Base-by-base conservation (phyloP, 352 stramenopile species). In the Globisporangium mamillatum region DNA sequence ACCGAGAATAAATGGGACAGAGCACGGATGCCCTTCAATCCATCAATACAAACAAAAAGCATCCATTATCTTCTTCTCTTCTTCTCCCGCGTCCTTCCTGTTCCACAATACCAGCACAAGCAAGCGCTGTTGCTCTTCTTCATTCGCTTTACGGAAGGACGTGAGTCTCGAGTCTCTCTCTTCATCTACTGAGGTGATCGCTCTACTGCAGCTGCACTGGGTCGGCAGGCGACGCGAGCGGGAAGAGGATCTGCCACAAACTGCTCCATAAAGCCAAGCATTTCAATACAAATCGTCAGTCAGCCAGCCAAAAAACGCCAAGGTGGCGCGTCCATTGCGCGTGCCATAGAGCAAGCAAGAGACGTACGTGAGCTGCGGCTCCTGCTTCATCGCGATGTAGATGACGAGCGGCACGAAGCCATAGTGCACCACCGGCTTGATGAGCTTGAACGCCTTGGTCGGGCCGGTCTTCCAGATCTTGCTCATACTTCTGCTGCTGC, bases 371-470 rank as follows among this genome's bases (percentile, higher is more conserved):
- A 93, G 78, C 44, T 86, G 71, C 12, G 78, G 76, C 66, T 94
- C 88, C 72, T 93, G 88, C 76, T 88, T 87, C 56, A 96, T 67
- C 41, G 84, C 88, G 56, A 96, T 85, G 73, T 82, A 86, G 66
- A 96, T 67, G 63, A 94, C 80, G 27, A 96, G 80, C 67, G 88
- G 88, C 59, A 96, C 75, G 68, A 93, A 94, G 48, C 81, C 82
- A 62, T 79, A 78, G 81, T 96, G 87, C 71, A 93, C 88, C 67
- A 94, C 82, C 24, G 88, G 86, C 80, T 94, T 94, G 71, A 93
- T 77, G 58, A 81, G 68, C 82, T 93, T 94, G 63, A 95, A 78
- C 56, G 83, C 76, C 79, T 81, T 88, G 52, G 82, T 91, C 60
- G 83, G 86, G 66, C 75, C 86, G 59, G 75, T 89, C 80, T 92